phyloP scores from a whole-genome alignment of 306 rosid species.

The Geum urbanum region DNA sequence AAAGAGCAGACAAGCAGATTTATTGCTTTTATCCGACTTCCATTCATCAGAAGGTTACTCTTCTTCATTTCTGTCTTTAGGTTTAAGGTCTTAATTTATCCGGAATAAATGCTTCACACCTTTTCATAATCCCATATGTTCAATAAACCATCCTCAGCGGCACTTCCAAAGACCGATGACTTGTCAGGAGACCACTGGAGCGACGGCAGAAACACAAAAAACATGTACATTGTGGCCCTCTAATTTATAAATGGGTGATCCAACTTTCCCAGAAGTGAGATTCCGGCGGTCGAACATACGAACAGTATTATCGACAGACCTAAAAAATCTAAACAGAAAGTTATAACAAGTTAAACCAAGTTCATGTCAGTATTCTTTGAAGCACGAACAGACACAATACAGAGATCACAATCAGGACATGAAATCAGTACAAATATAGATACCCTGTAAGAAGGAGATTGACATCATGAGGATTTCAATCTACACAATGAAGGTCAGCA shows the following conservation, averaged over 20 bases:
- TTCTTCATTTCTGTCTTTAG: not conserved
- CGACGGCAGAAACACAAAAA: slow-evolving; percentile 29
- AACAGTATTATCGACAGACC: slow-evolving; percentile 48
- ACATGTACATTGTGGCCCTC: slow-evolving; percentile 45
- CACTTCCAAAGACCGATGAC: slow-evolving; percentile 92
- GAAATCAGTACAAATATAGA: slow-evolving; percentile 9
- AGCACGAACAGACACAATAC: not conserved
- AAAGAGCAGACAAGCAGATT: not conserved
- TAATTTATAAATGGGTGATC: slow-evolving; percentile 37
- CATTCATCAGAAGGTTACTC: not conserved
- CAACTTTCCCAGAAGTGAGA: slow-evolving; percentile 34
- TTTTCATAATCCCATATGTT: slow-evolving; percentile 95
- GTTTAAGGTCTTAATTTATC: not conserved
- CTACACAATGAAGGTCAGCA: slow-evolving; percentile 93
- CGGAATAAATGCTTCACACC: slow-evolving; percentile 34
- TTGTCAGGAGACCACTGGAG: slow-evolving; percentile 98
- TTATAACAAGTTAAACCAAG: slow-evolving; percentile 15
- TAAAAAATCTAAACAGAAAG: slow-evolving; percentile 9
- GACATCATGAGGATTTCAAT: slow-evolving; percentile 86
- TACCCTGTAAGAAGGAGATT: slow-evolving; percentile 91
- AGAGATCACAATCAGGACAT: not conserved
- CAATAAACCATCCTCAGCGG: slow-evolving; percentile 93
- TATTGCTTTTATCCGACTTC: not conserved
- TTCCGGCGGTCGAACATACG: slow-evolving; percentile 83
- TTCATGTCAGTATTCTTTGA: not conserved